Base-by-base conservation (phyloP, 192 early-diverging fungal species). In the Umbelopsis ramanniana region DNA sequence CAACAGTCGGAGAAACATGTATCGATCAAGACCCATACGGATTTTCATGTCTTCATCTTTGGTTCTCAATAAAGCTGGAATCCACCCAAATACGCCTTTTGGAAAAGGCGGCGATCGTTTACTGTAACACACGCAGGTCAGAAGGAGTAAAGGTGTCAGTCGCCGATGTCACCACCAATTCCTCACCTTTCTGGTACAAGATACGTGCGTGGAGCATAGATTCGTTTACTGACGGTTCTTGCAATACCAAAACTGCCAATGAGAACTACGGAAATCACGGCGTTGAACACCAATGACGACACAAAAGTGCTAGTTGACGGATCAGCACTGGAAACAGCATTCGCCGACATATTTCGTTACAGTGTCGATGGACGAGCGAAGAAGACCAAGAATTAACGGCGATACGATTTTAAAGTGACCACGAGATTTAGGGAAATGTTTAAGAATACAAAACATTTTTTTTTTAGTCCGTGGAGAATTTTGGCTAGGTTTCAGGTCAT, bases 1-100 rank as follows among this genome's bases (percentile, higher is more conserved):
- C 46, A 93, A 84, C 66, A 91, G 92, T 29, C 88, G 87, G 50
- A 97, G 71, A 70, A 91, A 88, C 85, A 94, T 92, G 74, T 89
- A 97, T 0, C 90, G 84, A 77, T 96, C 94, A 10, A 93, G 81
- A 0, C 92, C 90, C 6, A 85, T 84, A 10, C 80, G 83, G 15
- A 71, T 47, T 43, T 91, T 85, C 22, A 93, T 71, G 1, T 85
- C 81, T 9, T 76, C 80, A 46, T 92, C 88, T 10, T 82, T 75
- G 29, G 81, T 82, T 4, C 72, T 77, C n/a, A 93, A 75, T 9
- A 85, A 70, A 0, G 88, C 80, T 1, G 77, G 76, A 35, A 94
- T 79, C 91, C 91, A 94, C 11, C 74, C 69, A 66, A 92, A 83
- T 37, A 82, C 22, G 0, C 89, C 86, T 6, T 66, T 73, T 33